These are phyloP conservation scores for Hordeum vulgare DNA, from an alignment of 176 grass and related monocot species.

Conservation along the genomic window MorexV3_pseudomolecules_assembly NC_058521.1:4978544-4979043, in stretches of 20 bases:
- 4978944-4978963: background rate
- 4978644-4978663: background rate
- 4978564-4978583: background rate
- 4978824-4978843: background rate
- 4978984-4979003: background rate
- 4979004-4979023: conserved; percentile 18
- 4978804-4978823: background rate
- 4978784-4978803: background rate
- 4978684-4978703: background rate
- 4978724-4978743: background rate
- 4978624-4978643: background rate
- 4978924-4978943: background rate
- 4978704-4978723: background rate
- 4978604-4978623: background rate
- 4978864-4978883: background rate
- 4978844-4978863: background rate
- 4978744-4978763: background rate
- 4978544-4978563: background rate
- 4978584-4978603: background rate
- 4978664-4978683: background rate
- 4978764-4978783: background rate
- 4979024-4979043: background rate
- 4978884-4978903: background rate
- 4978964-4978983: background rate
- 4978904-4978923: background rate